Base-by-base conservation (phyloP, 192 early-diverging fungal genomes). In the Coemansia sp. region DNA sequence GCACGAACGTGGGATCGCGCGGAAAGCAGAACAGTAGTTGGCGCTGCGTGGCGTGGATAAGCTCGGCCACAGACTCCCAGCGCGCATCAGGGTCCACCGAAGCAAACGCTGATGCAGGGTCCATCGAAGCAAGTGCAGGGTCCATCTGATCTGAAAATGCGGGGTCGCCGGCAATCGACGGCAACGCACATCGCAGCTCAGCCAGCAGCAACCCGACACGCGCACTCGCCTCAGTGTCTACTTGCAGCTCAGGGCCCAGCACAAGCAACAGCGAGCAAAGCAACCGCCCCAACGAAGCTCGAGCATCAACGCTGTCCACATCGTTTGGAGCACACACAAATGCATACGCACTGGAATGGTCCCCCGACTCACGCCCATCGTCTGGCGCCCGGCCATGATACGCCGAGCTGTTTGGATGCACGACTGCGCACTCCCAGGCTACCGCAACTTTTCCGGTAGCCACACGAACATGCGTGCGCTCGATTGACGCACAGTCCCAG, bases 161-260 rank as follows among this genome's bases (percentile, higher is more conserved):
- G 6, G 32, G 7, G 6, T 51, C 62, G 10, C 60, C 60, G 2
- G 56, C 45, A 12, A 43, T n/a, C n/a, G 56, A 53, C 21, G 75
- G 58, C 48, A 82, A 62, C 23, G 94, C 90, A 62, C 88, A 83
- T 22, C 87, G 87, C 52, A 99, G 71, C 62, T 93, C 89, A 47
- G 91, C 86, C 60, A 94, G 83, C 23, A 98, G 70, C 22, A 84
- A 86, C 14, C 92, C 83, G 56, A 93, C 94, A 1, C 94, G 75
- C 25, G 93, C 88, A n/a, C 94, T 84, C 1, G 92, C 77, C 50
- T 84, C 87, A 0, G 82, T 67, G 22, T 88, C 90, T 3, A 82
- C 74, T 52, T 90, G 88, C 41, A 99, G 75, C 68, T 98, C 96
- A 0, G 97, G 97, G 0, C 97, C 97, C 29, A 97, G 67, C 0